Evolutionary conservation across 2,329 filamentous ascomycete species (phyloP), one percentile per base, ranked within the genome.

Genomic region (Aspergillus sp.): DNA sequence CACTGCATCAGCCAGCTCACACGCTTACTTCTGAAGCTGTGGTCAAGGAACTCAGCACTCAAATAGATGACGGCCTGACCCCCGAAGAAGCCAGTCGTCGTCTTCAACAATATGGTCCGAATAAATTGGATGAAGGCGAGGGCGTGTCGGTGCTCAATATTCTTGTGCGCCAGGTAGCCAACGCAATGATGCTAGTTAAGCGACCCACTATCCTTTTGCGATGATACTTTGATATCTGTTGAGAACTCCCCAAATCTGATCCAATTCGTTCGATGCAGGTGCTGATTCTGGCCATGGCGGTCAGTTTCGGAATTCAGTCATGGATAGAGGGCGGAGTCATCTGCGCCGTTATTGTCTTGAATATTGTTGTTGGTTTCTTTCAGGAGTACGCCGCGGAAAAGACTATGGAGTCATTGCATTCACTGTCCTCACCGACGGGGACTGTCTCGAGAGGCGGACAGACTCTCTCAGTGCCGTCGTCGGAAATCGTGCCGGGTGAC

Each of bases 281-380:
- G 49, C 82, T 90, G 55, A 78, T 89, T 59, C 82, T 88, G 61
- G 86, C 86, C 57, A 88, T 87, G 82, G 83, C 82, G 49, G 74
- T 79, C 44, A 76, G 75, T 59, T 78, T 77, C 58, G 79, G 76
- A 27, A 77, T 80, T 20, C 64, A 72, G 30, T 78, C 80, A 49
- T 81, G 74, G 60, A 76, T 82, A 47, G 79, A 82, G 68, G 79
- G 78, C 17, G 78, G 76, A 45, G 80, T 82, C 43, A 79, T 83
- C 49, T 73, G 73, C 6, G 79, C 76, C 5, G 78, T 83, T 56
- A 82, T 83, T 50, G 59, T 73, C 3, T 68, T 81, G 32, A 82
- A 82, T 56, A 74, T 81, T 46, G 61, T 75, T 1, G 78, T 82
- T 51, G 80, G 79, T 10, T 81, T 83, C 57, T 78, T 77, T 55